A percentile compares a stretch with the other conserved stretches of the same genome.
Evolutionary conservation across 176 grass and related monocot species (phyloP).

Genomic region (Phragmites australis): DNA sequence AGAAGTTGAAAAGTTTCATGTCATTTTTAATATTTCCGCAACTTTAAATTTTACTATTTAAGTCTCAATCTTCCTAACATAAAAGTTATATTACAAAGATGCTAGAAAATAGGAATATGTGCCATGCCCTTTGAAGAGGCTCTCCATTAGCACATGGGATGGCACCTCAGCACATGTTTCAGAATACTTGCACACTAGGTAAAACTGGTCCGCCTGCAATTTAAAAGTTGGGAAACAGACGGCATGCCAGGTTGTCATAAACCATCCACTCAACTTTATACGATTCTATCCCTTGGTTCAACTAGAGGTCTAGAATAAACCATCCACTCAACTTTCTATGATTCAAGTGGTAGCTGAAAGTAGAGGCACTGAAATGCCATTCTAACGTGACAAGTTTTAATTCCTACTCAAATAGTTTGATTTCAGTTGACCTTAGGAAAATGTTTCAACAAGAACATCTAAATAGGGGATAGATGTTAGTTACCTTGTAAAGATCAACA

Average conservation of each 20-base stretch:
- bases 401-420: neutral
- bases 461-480: neutral
- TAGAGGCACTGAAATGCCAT: neutral
- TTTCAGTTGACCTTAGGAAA: neutral
- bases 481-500: slow-evolving; percentile 97
- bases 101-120: neutral
- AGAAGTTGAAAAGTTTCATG: neutral
- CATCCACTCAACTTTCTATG: too few relatives aligned
- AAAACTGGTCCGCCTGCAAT: neutral
- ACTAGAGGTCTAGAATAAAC: neutral
- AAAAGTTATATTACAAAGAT: neutral
- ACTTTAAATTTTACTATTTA: too few relatives aligned
- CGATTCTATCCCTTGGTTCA: neutral
- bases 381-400: neutral
- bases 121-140: neutral
- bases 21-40: neutral
- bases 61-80: too few relatives aligned
- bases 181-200: neutral
- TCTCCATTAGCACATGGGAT: neutral
- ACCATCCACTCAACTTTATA: neutral
- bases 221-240: neutral
- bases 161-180: neutral
- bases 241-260: neutral
- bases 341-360: neutral
- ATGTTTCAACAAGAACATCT: slow-evolving; percentile 23